These are phyloP conservation scores for Pseudogymnoascus sp. DNA, from an alignment of 2,329 filamentous ascomycete species.

Conservation along the genomic window DNA sequence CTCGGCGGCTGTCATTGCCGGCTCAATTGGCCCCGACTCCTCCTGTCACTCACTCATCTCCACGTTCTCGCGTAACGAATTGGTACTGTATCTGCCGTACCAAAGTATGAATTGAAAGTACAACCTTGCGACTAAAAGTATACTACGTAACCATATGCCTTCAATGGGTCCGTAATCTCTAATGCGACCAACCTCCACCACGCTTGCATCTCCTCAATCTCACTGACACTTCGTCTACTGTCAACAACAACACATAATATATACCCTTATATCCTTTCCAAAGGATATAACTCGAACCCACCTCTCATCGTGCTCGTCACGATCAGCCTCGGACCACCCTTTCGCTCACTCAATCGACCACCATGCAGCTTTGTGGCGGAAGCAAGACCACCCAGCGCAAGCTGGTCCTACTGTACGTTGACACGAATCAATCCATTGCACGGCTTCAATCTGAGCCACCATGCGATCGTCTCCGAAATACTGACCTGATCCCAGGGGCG, in stretches of 20 bases:
- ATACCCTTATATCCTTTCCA: not conserved
- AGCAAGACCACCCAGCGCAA: constrained; percentile 65
- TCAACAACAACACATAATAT: no score
- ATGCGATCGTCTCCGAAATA: constrained; percentile 9
- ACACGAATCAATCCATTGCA: constrained; percentile 15
- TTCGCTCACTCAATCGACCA: constrained; percentile 23
- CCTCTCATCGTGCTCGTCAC: not conserved
- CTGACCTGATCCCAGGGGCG: constrained; percentile 53
- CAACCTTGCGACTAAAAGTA: constrained; percentile 4
- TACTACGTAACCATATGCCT: constrained; percentile 7
- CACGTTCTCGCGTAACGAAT: constrained; percentile 4
- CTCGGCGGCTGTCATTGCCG: not conserved
- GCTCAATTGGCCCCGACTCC: constrained; percentile 3
- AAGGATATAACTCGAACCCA: not conserved
- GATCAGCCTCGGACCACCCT: not conserved
- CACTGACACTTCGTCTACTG: not conserved
- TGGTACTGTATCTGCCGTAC: not conserved
- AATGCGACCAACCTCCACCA: not conserved
- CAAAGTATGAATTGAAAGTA: not conserved
- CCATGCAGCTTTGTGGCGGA: constrained; percentile 44
- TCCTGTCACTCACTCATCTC: constrained; percentile 7
- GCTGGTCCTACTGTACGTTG: constrained; percentile 61
- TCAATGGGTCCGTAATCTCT: constrained; percentile 5
- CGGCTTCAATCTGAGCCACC: constrained; percentile 5
- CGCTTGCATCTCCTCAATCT: not conserved